Base-by-base conservation (phyloP, 257 asterid genomes). In the Galeopsis tetrahit region DNA sequence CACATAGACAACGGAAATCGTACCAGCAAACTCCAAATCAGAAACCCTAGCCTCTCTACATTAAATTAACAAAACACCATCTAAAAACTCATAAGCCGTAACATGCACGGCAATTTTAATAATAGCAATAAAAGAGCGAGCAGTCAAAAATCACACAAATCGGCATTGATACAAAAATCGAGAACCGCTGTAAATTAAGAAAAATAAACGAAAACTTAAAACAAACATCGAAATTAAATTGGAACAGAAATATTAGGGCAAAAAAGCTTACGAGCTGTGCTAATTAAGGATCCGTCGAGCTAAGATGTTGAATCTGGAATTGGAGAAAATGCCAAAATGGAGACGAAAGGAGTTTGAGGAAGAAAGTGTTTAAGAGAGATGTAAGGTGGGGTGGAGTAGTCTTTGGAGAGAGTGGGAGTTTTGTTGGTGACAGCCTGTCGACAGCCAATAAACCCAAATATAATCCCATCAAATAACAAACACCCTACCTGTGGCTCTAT, bases 341-440 rank as follows among this genome's bases (percentile, higher is more conserved):
- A 56, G 73, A 59, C 28, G 53, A 63, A 44, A 62, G 39, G 13
- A 48, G 69, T 15, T 32, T 10, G 53, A 21, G 31, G 28, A 21
- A 21, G 28, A 21, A 21, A 21, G 28, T 21, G 53, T n/a, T 28
- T 6, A 2, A 31, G 60, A 74, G 76, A 75, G 68, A 66, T 55
- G 80, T 53, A 72, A 74, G 85, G 85, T 64, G 57, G 72, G 42
- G 59, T 77, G 71, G 70, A 70, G 78, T 71, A 60, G 82, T 70
- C 82, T 70, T 77, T 14, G 49, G 76, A 70, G 83, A 68, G 81
- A 71, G 79, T 31, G 69, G 74, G 78, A 71, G 42, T 65, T 56
- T 77, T 74, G 84, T 77, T 73, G 82, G 77, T 78, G 80, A 81
- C 82, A 81, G 85, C 56, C 82, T 77, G 82, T 81, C 75, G 85